Evolutionary conservation across 495 filamentous ascomycete species (phyloP).

Genomic region (Rhizodiscina lignyota): DNA sequence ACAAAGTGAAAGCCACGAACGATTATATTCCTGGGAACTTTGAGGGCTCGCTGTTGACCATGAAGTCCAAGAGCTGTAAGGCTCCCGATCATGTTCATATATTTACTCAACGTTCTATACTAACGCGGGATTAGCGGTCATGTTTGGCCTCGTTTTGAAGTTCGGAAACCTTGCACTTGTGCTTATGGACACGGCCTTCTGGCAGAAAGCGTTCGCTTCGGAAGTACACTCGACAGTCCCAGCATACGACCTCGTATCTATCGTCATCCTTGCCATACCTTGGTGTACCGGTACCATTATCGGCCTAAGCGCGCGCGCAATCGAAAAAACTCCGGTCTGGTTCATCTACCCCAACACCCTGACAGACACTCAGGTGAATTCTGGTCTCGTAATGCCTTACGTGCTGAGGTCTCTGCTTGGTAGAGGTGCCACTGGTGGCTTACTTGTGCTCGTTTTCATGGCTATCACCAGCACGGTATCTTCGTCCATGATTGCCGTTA

Average conservation of each 20-base stretch:
- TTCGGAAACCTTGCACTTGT: too few relatives aligned
- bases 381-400: slow-evolving; percentile 8
- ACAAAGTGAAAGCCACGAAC: slow-evolving; percentile 55
- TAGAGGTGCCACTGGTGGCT: slow-evolving; percentile 5
- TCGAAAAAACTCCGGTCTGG: slow-evolving; percentile 7
- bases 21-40: slow-evolving; percentile 65
- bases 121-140: too few relatives aligned
- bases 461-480: slow-evolving; percentile 21
- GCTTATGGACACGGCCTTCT: too few relatives aligned
- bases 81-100: too few relatives aligned
- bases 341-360: slow-evolving; percentile 4
- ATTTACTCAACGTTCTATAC: too few relatives aligned
- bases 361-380: slow-evolving; percentile 5
- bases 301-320: slow-evolving; percentile 6
- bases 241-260: too few relatives aligned
- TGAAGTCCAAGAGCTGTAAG: slow-evolving; percentile 68
- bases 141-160: too few relatives aligned
- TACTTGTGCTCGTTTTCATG: slow-evolving; percentile 10
- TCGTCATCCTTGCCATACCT: slow-evolving; percentile 7
- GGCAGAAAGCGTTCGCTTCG: too few relatives aligned
- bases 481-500: slow-evolving; percentile 30
- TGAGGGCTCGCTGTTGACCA: slow-evolving; percentile 75
- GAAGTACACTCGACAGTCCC: too few relatives aligned
- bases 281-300: slow-evolving; percentile 8
- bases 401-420: slow-evolving; percentile 6